Evolutionary conservation across 495 filamentous ascomycete genomes (phyloP).

Genomic region (Echria macrotheca): DNA sequence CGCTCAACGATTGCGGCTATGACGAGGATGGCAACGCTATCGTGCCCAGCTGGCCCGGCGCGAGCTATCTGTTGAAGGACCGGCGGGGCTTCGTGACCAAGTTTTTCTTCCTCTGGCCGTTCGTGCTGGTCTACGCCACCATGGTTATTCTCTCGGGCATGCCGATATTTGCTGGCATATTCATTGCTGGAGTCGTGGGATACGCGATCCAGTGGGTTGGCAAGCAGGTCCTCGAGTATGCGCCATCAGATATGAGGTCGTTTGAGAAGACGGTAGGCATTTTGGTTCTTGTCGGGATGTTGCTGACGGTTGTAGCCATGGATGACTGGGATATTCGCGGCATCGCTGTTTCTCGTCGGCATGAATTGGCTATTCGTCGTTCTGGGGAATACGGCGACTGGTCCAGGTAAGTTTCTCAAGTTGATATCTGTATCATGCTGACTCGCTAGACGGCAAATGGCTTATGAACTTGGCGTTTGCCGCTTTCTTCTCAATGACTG

Average conservation of each 20-base stretch:
- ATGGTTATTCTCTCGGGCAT: conserved; percentile 68
- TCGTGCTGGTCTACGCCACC: conserved; percentile 62
- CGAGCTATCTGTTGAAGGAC: conserved; percentile 59
- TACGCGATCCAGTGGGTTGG: conserved; percentile 75
- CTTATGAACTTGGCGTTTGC: conserved; percentile 72
- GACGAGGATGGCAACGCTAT: conserved; percentile 69
- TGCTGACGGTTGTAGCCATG: conserved; percentile 56
- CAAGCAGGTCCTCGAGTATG: conserved; percentile 69
- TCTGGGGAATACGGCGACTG: conserved; percentile 55
- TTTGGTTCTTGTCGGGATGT: conserved; percentile 14
- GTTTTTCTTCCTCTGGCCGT: conserved; percentile 89
- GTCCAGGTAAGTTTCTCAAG: conserved; percentile 19
- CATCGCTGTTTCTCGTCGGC: conserved; percentile 76
- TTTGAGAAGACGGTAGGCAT: conserved; percentile 76
- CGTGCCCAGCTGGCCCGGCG: conserved; percentile 52
- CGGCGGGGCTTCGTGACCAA: conserved; percentile 68
- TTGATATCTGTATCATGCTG: not conserved
- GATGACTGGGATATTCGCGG: conserved; percentile 89
- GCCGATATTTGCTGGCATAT: conserved; percentile 68
- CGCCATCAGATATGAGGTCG: conserved; percentile 77
- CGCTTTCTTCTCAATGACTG: conserved; percentile 55
- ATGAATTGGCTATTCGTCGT: conserved; percentile 68
- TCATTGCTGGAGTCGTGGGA: conserved; percentile 56
- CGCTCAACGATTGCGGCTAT: conserved; percentile 79
- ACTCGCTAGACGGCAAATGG: conserved; percentile 43